Conservation (phyloP, 225 moss, liverwort and hornwort genomes). For the Antitrichia curtipendula region DNA sequence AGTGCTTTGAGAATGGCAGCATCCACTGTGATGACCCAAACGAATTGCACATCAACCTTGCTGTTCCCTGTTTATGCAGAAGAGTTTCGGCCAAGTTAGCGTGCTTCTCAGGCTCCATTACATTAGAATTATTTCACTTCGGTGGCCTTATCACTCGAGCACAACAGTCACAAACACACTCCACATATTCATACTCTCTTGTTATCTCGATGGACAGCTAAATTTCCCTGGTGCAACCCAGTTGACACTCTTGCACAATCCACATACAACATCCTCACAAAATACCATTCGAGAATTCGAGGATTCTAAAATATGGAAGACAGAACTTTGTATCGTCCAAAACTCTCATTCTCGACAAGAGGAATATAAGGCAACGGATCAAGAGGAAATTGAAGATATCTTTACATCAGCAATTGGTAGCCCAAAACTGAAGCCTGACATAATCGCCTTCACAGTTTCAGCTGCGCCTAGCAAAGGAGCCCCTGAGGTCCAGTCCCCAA, state of each 20-base stretch:
- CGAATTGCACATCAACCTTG: slow-evolving; percentile 71
- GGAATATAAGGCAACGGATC: neutral
- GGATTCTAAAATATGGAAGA: neutral
- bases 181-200: neutral
- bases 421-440: slow-evolving; percentile 82
- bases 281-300: neutral
- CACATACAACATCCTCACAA: neutral
- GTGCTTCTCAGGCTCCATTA: neutral
- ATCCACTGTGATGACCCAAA: slow-evolving; percentile 78
- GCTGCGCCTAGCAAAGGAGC: slow-evolving; percentile 82
- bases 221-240: neutral
- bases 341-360: neutral
- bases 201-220: neutral
- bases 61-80: slow-evolving; percentile 51
- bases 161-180: neutral
- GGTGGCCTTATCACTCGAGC: neutral
- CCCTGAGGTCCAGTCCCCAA: slow-evolving; percentile 32
- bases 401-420: slow-evolving; percentile 83
- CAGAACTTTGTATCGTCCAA: neutral
- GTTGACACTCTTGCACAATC: neutral
- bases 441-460: slow-evolving; percentile 75
- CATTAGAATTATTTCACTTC: neutral
- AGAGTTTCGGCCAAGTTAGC: neutral
- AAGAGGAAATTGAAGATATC: neutral
- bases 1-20: slow-evolving; percentile 79